Evolutionary conservation across 2,329 filamentous ascomycete species (phyloP).

Genomic region (Neonectria punicea): DNA sequence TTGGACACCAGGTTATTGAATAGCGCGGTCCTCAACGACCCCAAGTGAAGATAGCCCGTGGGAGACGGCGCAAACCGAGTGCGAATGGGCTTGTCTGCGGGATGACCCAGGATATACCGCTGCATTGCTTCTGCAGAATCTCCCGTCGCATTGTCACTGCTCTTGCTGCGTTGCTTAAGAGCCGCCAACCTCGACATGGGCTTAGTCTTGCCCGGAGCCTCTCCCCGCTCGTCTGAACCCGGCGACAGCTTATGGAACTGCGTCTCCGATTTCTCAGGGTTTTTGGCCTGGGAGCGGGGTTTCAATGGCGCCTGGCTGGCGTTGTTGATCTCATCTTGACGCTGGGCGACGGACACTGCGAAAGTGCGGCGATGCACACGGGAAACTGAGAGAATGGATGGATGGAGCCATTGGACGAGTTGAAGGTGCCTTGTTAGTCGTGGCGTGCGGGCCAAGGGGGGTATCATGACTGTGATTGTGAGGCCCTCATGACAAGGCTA

Average conservation of each 20-base stretch:
- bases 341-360: conserved; percentile 22
- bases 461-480: conserved; percentile 33
- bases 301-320: conserved; percentile 7
- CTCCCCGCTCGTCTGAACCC: neutral
- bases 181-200: conserved; percentile 34
- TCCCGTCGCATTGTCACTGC: neutral
- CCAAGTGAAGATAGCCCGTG: conserved; percentile 92
- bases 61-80: conserved; percentile 94
- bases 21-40: conserved; percentile 90
- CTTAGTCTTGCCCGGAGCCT: conserved; percentile 10
- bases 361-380: conserved; percentile 27
- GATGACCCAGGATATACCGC: conserved; percentile 49
- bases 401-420: conserved; percentile 3
- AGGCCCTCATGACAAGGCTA: conserved; percentile 34
- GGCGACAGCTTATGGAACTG: neutral
- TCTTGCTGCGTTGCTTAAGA: conserved; percentile 35
- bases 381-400: neutral
- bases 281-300: neutral
- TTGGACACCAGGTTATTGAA: conserved; percentile 95
- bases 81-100: conserved; percentile 64
- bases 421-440: conserved; percentile 23
- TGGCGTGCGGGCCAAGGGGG: conserved; percentile 25
- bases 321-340: conserved; percentile 1
- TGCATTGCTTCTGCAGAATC: conserved; percentile 21
- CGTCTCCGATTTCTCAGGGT: neutral